Conservation (phyloP, 257 asterid species). For the Capsicum baccatum region DNA sequence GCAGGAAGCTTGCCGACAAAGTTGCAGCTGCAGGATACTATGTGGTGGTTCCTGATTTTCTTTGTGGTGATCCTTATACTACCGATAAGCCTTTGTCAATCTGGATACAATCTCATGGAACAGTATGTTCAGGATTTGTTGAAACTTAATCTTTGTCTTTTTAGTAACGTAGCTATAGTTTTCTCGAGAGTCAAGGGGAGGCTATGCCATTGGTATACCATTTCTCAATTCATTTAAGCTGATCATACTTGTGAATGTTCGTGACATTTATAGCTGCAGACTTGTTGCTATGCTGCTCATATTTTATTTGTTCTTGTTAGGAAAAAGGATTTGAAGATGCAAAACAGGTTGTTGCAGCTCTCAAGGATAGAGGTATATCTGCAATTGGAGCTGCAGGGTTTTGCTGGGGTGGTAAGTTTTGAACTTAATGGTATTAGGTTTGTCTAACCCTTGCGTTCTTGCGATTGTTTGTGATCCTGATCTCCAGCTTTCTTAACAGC, state of each 20-base stretch:
- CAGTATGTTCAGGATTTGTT: slow-evolving; percentile 14
- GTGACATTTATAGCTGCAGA: not conserved
- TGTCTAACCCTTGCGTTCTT: not conserved
- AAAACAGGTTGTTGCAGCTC: slow-evolving; percentile 50
- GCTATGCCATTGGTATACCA: not conserved
- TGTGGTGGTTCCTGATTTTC: slow-evolving; percentile 72
- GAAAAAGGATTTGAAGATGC: slow-evolving; percentile 58
- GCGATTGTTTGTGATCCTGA: slow-evolving; percentile 19
- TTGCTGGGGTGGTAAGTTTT: slow-evolving; percentile 64
- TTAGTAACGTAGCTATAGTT: not conserved
- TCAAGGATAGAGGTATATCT: slow-evolving; percentile 53
- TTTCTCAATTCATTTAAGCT: slow-evolving; percentile 25
- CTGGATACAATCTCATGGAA: slow-evolving; percentile 43
- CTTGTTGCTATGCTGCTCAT: not conserved
- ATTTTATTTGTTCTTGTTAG: slow-evolving; percentile 37
- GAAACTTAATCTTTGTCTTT: slow-evolving; percentile 6
- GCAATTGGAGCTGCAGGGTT: slow-evolving; percentile 68
- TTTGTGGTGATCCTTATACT: slow-evolving; percentile 58
- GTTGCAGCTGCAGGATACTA: slow-evolving; percentile 67
- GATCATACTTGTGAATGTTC: slow-evolving; percentile 8
- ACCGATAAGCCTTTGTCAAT: slow-evolving; percentile 40
- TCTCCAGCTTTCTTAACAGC: slow-evolving; percentile 44
- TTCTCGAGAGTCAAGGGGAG: slow-evolving; percentile 20
- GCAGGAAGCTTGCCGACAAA: slow-evolving; percentile 69
- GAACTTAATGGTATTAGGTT: not conserved